Evolutionary conservation across 169 alveolate genomes (phyloP), one percentile per base, ranked within the genome.

Genomic region (Fabrea salina): DNA sequence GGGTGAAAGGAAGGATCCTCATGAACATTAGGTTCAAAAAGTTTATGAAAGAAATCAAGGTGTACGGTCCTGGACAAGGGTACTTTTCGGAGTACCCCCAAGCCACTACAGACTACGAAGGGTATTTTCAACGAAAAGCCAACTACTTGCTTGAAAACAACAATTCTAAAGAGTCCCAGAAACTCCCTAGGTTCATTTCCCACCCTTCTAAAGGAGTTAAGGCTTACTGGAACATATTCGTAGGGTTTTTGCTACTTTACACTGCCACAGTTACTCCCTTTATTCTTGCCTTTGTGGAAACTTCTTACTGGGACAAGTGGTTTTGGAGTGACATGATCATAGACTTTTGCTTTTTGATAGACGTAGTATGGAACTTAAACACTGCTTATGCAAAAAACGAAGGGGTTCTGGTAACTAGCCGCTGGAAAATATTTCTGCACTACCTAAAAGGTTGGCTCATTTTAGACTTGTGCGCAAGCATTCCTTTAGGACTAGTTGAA

Each of bases 371-470:
- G 5, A 86, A 59, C 32, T 83, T 82, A 44, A 40, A 83, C 7
- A 76, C 83, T 19, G 92, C 90, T 41, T 79, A 47, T 70, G 86
- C 70, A 41, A 76, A 77, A 13, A 27, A 64, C 0, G 88, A 87
- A 54, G 77, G 58, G 61, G 74, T 43, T 25, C 49, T 77, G 11
- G 83, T 75, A 27, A 64, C 54, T 1, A 43, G 77, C 47, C 25
- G 74, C 57, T 66, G 59, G 41, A n/a, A 25, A n/a, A 86, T 90
- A 25, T 82, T 85, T 5, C 39, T 67, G 1, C 68, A 82, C 44
- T 90, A 90, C 72, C 50, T 90, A 68, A 82, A 75, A 68, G 57
- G 87, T 33, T 90, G 95, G 93, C 81, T 90, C 37, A 57, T 89
- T 19, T 54, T 89, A 27, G 94, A 89, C 79, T n/a, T 86, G 1